Base-by-base conservation (phyloP, 768 basidiomycete genomes). In the Russula virescens region DNA sequence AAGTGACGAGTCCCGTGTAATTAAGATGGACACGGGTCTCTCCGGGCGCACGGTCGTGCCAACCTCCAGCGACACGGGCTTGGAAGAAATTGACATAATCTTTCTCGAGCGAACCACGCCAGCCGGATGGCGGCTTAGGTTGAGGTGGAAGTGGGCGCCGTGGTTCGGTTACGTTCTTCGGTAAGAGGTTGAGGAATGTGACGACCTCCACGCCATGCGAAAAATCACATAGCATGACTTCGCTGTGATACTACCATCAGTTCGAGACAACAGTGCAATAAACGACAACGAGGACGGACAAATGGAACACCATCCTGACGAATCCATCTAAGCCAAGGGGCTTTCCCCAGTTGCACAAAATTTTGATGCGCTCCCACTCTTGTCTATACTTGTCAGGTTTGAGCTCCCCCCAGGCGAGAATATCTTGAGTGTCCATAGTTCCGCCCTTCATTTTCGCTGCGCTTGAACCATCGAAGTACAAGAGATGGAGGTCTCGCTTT, bases 1-100 rank as follows among this genome's bases (percentile, higher is more conserved):
- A 77, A 0, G 79, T 78, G n/a, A 81, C 65, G 19, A 77, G 60
- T 18, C 76, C 72, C 4, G 77, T 68, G 48, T 77, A 73, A 67
- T 81, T 79, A 21, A 79, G 70, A 23, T 71, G 62, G n/a, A 80
- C 69, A 31, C 80, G 79, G 1, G 73, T 71, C 28, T 81, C 79
- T 38, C 79, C 79, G 0, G 80, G 79, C 43, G 71, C 76, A 52
- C 61, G 65, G 56, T 79, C 76, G 58, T 79, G 75, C 79, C 76
- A 78, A 25, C 69, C 68, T 7, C 78, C 76, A 13, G 79, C 68
- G 59, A 75, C 71, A 42, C 77, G 54, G 18, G 70, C 68, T 42
- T 70, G 69, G 34, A 64, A 61, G 13, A 18, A 14, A 18, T 11
- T 35, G 11, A 34, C 8, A 5, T 1, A 0, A 0, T 13, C 16